Evolutionary conservation across 164 flowering plant genomes (phyloP).

Genomic region (Liquidambar formosana): DNA sequence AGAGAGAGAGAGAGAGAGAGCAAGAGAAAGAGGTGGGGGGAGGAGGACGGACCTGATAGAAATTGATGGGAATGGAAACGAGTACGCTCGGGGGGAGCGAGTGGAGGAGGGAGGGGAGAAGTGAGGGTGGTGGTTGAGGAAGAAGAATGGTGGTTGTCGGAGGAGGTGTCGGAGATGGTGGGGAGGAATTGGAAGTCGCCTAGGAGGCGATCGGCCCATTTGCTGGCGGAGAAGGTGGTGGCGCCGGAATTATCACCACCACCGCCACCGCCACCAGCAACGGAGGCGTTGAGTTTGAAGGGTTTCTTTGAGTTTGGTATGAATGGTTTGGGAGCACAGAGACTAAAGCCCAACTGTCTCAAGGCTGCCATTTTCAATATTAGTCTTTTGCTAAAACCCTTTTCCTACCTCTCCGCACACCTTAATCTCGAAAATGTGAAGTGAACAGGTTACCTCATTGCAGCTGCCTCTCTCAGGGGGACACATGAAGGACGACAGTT

Average conservation of each 20-base stretch:
- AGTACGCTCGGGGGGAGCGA: conserved; percentile 52
- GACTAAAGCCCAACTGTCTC: conserved; percentile 36
- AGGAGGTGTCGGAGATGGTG: conserved; percentile 20
- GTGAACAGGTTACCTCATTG: too few relatives aligned
- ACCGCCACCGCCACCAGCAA: background rate
- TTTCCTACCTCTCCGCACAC: too few relatives aligned
- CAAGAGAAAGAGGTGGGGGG: too few relatives aligned
- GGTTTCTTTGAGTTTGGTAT: conserved; percentile 11
- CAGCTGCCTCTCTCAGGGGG: too few relatives aligned
- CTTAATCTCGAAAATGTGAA: too few relatives aligned
- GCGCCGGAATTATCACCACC: background rate
- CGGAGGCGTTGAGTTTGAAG: conserved; percentile 13
- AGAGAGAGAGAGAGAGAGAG: background rate
- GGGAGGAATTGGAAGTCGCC: conserved; percentile 75
- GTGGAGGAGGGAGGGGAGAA: conserved; percentile 33
- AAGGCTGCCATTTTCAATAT: conserved; percentile 38
- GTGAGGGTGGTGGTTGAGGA: conserved; percentile 31
- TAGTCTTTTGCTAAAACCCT: background rate
- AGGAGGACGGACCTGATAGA: conserved; percentile 55
- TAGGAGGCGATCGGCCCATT: conserved; percentile 97
- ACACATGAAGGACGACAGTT: too few relatives aligned
- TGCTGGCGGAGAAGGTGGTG: conserved; percentile 63
- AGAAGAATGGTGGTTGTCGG: conserved; percentile 19
- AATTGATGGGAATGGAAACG: conserved; percentile 73
- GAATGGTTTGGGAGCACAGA: conserved; percentile 17